phyloP scores from a whole-genome alignment of 768 basidiomycete species.

The Trametes sanguinea region DNA sequence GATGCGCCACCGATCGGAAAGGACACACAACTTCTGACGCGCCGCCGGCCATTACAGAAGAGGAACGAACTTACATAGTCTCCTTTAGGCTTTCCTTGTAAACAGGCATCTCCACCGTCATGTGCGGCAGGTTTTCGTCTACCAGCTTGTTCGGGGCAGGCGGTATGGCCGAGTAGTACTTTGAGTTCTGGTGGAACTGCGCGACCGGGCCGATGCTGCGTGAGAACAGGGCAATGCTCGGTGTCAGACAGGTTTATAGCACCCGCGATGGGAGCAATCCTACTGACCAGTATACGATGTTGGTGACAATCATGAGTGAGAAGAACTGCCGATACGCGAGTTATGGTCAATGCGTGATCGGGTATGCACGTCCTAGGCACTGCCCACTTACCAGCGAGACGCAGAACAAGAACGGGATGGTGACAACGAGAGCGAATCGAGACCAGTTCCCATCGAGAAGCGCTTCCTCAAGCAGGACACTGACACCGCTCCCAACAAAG shows the following conservation, averaged over 20 bases:
- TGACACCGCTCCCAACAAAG: slow-evolving; percentile 66
- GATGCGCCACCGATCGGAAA: slow-evolving; percentile 1
- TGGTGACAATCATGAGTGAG: slow-evolving; percentile 65
- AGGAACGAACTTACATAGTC: slow-evolving; percentile 62
- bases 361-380: neutral
- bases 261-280: neutral
- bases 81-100: slow-evolving; percentile 85
- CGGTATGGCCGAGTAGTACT: slow-evolving; percentile 73
- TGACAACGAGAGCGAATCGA: slow-evolving; percentile 66
- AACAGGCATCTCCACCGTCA: slow-evolving; percentile 83
- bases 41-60: neutral
- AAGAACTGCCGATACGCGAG: slow-evolving; percentile 57
- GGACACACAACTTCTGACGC: neutral
- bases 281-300: slow-evolving; percentile 63
- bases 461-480: slow-evolving; percentile 63
- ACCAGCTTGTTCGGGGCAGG: slow-evolving; percentile 64
- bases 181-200: slow-evolving; percentile 83
- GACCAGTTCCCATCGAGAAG: slow-evolving; percentile 61
- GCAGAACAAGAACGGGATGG: slow-evolving; percentile 73
- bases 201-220: slow-evolving; percentile 77
- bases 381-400: slow-evolving; percentile 61
- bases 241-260: neutral
- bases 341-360: neutral
- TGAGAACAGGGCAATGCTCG: neutral
- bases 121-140: slow-evolving; percentile 67